Evolutionary conservation across 306 rosid genomes (phyloP), one percentile per base, ranked within the genome.

Genomic region (Cyclanthera cordifolia): DNA sequence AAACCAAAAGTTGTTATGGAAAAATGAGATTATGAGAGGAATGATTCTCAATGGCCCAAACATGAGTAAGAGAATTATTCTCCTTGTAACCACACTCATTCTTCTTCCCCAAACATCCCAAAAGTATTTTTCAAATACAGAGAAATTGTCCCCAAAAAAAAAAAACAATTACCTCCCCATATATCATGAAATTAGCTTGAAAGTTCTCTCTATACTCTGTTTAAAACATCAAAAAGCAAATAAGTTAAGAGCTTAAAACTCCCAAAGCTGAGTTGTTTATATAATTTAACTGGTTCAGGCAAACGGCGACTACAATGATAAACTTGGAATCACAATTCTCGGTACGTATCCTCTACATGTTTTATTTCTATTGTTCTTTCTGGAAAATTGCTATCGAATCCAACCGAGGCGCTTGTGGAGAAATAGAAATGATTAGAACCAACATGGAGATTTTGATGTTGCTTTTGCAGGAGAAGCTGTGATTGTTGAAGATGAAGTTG

Each of bases 401-500:
- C 8, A 3, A 24, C 32, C 11, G 63, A 24, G 37, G 32, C n/a
- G 32, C n/a, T 1, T 55, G 11, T 13, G 10, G 14, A 20, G 68
- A 60, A 8, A 37, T 17, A 3, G 4, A 7, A 56, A 21, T 32
- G 53, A 37, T 23, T 21, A 66, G 21, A 61, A 55, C 16, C 48
- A 32, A 70, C 67, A 71, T 23, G 16, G 54, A 49, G 23, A 49
- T 17, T 53, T 59, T 51, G 74, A 3, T 68, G 15, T 25, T 25
- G 39, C 53, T 66, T 65, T 21, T 43, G 67, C 75, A 79, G 86
- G 83, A 66, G 86, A 82, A 67, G 86, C 76, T 5, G 86, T 82
- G 77, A 79, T 75, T 0, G 86, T 82, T 48, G 86, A 82, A 74
- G 86, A 79, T 34, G 86, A 82, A 82, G 86, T 82, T 79, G 86